Evolutionary conservation across 495 filamentous ascomycete genomes (phyloP).

Genomic region (Penicillium lividum): DNA sequence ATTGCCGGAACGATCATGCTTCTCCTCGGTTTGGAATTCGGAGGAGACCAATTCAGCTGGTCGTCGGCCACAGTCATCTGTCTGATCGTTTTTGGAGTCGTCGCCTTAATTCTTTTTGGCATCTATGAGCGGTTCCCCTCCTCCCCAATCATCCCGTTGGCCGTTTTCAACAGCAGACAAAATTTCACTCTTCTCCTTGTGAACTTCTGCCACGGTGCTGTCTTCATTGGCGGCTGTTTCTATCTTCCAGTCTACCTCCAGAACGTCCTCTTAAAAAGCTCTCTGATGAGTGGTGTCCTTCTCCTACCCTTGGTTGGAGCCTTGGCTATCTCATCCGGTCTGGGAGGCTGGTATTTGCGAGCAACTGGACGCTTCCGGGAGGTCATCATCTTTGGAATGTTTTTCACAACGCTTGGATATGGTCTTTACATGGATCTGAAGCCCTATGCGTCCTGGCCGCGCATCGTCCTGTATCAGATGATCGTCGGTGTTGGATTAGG

Average conservation of each 20-base stretch:
- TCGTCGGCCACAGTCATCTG: conserved; percentile 20
- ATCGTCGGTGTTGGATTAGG: conserved; percentile 60
- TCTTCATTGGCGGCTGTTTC: conserved; percentile 11
- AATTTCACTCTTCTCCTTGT: conserved; percentile 2
- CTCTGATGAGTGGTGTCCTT: conserved; percentile 4
- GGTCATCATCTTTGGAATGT: conserved; percentile 57
- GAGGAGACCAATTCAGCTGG: conserved; percentile 38
- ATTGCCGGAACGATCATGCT: conserved; percentile 35
- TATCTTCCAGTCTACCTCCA: conserved; percentile 8
- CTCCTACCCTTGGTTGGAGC: conserved; percentile 8
- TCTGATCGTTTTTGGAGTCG: conserved; percentile 5
- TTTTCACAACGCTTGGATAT: conserved; percentile 58
- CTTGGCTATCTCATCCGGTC: conserved; percentile 3
- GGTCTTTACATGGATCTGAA: conserved; percentile 65
- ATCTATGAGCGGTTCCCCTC: conserved; percentile 1
- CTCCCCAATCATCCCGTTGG: not conserved
- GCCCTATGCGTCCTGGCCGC: conserved; percentile 52
- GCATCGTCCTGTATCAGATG: conserved; percentile 59
- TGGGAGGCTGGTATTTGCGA: conserved; percentile 42
- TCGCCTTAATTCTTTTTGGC: conserved; percentile 3
- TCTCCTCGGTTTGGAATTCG: conserved; percentile 44
- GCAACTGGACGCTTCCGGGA: conserved; percentile 16
- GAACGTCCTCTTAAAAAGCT: conserved; percentile 7
- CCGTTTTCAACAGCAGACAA: conserved; percentile 4
- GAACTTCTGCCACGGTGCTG: conserved; percentile 5